These are phyloP conservation scores for Lasiodiplodia sp. DNA, from an alignment of 2,329 filamentous ascomycete genomes.

Conservation along the genomic window DNA sequence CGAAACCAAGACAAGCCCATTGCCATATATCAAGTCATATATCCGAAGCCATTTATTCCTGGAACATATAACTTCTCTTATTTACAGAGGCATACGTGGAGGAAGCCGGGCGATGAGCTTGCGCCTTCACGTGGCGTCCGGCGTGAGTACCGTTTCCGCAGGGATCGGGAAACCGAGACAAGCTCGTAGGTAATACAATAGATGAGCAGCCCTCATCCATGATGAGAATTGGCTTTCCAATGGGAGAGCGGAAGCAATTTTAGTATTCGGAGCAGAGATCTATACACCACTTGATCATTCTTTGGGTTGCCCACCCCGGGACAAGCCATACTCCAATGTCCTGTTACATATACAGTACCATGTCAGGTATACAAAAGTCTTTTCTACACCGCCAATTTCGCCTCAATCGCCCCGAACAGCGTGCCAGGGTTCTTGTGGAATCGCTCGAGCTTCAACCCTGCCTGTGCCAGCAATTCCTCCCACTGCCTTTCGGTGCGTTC, in stretches of 20 bases:
- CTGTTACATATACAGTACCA: too few species aligned
- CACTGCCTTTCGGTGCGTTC: conserved; percentile 34
- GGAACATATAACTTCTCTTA: too few species aligned
- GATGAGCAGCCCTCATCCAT: neutral
- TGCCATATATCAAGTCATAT: too few species aligned
- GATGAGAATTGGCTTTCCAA: neutral
- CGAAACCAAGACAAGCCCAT: conserved; percentile 14
- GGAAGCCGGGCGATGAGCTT: conserved; percentile 6
- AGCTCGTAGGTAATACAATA: conserved; percentile 11
- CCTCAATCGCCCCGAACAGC: conserved; percentile 31
- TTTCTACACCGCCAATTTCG: neutral
- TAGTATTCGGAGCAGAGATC: neutral
- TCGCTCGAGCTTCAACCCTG: conserved; percentile 32
- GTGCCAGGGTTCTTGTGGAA: conserved; percentile 27
- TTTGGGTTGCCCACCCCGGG: too few species aligned
- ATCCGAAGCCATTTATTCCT: too few species aligned
- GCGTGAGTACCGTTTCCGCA: neutral
- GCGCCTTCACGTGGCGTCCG: conserved; percentile 14
- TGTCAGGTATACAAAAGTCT: neutral
- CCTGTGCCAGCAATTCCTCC: conserved; percentile 31
- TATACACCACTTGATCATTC: neutral
- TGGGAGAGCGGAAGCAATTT: neutral
- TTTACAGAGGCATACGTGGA: too few species aligned
- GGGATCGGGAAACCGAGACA: conserved; percentile 8
- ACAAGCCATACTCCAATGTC: too few species aligned